Evolutionary conservation across 202 grass and related monocot genomes (phyloP).

Genomic region (Brachypodium distachyon): DNA sequence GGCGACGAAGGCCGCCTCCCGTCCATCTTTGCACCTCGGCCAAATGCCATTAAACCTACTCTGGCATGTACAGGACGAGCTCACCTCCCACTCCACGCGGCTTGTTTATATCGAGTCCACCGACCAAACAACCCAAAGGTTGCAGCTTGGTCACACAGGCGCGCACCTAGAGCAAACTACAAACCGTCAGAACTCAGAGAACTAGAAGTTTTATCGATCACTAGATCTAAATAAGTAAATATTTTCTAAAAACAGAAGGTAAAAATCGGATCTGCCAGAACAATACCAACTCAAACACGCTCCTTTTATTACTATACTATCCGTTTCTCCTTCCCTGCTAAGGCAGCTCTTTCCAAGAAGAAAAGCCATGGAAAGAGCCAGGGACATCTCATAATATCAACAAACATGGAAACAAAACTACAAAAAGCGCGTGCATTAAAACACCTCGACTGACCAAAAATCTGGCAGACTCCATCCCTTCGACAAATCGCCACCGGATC

Average conservation of each 20-base stretch:
- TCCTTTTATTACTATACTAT: neutral
- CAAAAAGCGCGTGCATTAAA: constrained; percentile 13
- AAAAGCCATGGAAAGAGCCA: neutral
- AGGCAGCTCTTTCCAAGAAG: neutral
- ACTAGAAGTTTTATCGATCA: neutral
- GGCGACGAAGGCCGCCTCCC: constrained; percentile 51
- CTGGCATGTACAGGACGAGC: constrained; percentile 29
- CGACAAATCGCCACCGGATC: constrained; percentile 7
- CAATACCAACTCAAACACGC: neutral
- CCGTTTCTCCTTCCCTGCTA: neutral
- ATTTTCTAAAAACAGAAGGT: too few species aligned
- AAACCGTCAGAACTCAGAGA: constrained; percentile 3
- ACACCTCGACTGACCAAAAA: neutral
- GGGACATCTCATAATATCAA: neutral
- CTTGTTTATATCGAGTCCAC: neutral
- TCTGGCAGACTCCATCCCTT: neutral
- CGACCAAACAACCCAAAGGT: neutral
- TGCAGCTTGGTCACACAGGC: neutral
- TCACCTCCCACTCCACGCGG: neutral
- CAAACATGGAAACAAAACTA: constrained; percentile 15
- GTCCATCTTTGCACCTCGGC: constrained; percentile 67
- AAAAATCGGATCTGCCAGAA: constrained; percentile 13
- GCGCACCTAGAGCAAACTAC: constrained; percentile 22
- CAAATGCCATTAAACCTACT: constrained; percentile 54
- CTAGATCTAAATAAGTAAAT: constrained; percentile 33